These are phyloP conservation scores for Hypoxylon fuscum DNA, from an alignment of 495 filamentous ascomycete genomes.

Conservation along the genomic window DNA sequence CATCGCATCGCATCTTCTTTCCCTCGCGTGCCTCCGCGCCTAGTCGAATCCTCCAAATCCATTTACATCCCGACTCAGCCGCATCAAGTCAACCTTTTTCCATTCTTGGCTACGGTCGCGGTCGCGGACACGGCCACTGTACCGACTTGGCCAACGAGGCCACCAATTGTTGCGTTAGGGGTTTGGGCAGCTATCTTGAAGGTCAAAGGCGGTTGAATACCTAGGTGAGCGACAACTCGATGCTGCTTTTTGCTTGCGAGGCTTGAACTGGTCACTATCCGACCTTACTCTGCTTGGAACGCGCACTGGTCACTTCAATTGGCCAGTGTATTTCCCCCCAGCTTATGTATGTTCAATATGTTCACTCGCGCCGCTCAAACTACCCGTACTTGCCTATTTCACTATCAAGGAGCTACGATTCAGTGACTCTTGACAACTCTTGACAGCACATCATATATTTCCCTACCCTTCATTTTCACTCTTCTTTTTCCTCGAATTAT, in stretches of 20 bases:
- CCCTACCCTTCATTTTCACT: neutral
- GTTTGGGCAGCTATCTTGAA: slow-evolving; percentile 39
- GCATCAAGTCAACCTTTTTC: slow-evolving; percentile 21
- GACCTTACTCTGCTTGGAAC: neutral
- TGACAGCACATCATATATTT: neutral
- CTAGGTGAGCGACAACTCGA: slow-evolving; percentile 27
- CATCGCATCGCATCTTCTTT: slow-evolving; percentile 20
- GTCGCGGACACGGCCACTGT: slow-evolving; percentile 26
- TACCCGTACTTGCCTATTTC: too few species aligned
- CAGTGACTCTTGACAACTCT: too few species aligned
- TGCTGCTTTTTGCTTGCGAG: neutral
- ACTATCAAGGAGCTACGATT: neutral
- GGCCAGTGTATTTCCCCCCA: slow-evolving; percentile 1
- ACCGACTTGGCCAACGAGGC: slow-evolving; percentile 31
- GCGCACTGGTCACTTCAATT: slow-evolving; percentile 18
- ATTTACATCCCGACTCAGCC: slow-evolving; percentile 26
- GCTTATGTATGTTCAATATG: neutral
- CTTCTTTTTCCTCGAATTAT: neutral
- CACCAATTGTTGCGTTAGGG: slow-evolving; percentile 40
- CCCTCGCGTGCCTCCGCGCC: slow-evolving; percentile 3
- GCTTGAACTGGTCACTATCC: neutral
- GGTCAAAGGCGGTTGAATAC: slow-evolving; percentile 25
- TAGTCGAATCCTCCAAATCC: slow-evolving; percentile 2
- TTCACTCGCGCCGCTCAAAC: neutral
- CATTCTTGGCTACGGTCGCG: slow-evolving; percentile 9